Percentiles rank a stretch among this genome's conserved stretches.
phyloP scores from a whole-genome alignment of 2,329 filamentous ascomycete genomes.

The Epichloe sibirici region DNA sequence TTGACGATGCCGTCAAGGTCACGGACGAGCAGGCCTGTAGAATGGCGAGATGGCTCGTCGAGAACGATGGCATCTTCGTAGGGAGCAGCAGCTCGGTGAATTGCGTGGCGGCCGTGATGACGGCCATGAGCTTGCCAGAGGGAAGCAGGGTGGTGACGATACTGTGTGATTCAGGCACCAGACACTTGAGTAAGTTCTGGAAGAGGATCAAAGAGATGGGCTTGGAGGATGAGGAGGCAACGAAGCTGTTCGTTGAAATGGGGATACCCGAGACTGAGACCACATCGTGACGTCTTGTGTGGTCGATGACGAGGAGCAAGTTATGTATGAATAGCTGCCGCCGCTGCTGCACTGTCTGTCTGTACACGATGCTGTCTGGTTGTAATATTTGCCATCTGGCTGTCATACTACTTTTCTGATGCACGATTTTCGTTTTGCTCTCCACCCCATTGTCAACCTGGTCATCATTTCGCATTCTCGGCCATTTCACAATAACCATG shows the following conservation, averaged over 20 bases:
- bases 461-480: neutral
- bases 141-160: constrained; percentile 65
- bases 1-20: constrained; percentile 84
- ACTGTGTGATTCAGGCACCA: constrained; percentile 72
- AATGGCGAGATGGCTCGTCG: constrained; percentile 95
- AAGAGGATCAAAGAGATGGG: constrained; percentile 57
- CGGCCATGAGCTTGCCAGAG: constrained; percentile 49
- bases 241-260: constrained; percentile 38
- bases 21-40: constrained; percentile 77
- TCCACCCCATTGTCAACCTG: neutral
- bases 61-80: constrained; percentile 88
- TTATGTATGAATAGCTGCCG: neutral
- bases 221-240: constrained; percentile 42
- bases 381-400: neutral
- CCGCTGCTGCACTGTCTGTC: neutral
- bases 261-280: constrained; percentile 23
- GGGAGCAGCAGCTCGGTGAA: constrained; percentile 97
- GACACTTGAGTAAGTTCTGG: constrained; percentile 80
- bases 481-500: neutral
- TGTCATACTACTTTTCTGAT: neutral
- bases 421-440: neutral
- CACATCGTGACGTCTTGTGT: neutral
- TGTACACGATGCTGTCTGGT: too few species aligned
- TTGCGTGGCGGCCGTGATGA: constrained; percentile 65
- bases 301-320: neutral